Evolutionary conservation across 805 yeast species (phyloP), one percentile per base, ranked within the genome.

Genomic region (Candida fluviatilis): DNA sequence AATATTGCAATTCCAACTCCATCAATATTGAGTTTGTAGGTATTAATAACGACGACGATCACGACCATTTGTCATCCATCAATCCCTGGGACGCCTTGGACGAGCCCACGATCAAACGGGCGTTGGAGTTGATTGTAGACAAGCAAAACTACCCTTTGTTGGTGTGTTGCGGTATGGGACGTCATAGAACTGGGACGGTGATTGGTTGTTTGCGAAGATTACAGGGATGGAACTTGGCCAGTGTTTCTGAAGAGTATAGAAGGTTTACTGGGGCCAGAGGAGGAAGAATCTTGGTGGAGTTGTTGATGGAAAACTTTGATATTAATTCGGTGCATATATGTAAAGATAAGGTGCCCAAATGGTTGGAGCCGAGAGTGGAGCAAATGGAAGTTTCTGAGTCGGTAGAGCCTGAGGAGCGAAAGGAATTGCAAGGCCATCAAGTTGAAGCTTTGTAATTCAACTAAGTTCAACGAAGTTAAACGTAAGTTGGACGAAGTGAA

Each of bases 81-180:
- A 89, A 90, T 53, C 96, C 98, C 2, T 91, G 99, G 99, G 98
- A 93, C 60, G 91, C 95, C 8, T 69, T 91, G 25, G 85, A 89
- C 14, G 96, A 89, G 54, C 72, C 77, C 30, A 78, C 95, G 16
- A 88, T 91, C 37, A 76, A 78, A 18, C 80, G 79, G 43, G 95
- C 96, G 1, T 63, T 91, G 44, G 84, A 82, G 44, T 71, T 88
- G 24, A 84, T 91, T 14, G 76, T 82, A 31, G 76, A 86, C 50
- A 74, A 73, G 45, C 72, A 76, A n/a, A 78, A 80, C 56, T 86
- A 87, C 52, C 98, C 99, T 0, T 52, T 93, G 44, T 65, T 93
- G 36, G 90, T 90, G 4, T 93, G 98, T 59, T 93, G 98, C 52
- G 96, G 97, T 11, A 93, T 93, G 99, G 99, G 99, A 0, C 71